Evolutionary conservation across 495 filamentous ascomycete species (phyloP), one percentile per base, ranked within the genome.

Genomic region (Trichoderma orchidacearum): DNA sequence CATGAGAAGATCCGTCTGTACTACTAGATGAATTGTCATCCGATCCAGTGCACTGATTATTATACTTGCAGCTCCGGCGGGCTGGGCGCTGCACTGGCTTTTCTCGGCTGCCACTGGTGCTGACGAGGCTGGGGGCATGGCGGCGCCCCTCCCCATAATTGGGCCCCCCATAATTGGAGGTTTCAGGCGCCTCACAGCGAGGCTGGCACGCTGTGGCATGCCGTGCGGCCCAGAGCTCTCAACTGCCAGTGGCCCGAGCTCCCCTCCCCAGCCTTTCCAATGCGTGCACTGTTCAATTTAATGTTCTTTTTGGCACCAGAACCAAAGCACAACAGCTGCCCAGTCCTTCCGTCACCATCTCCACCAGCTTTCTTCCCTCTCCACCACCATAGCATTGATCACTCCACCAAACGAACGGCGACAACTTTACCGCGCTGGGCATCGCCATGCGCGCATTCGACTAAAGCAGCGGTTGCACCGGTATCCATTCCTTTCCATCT

Each of bases 401-500:
- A 25, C 41, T 23, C 7, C 41, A 48, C 7, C 41, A 25, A 27
- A 8, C n/a, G n/a, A n/a, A n/a, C n/a, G n/a, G n/a, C n/a, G n/a
- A n/a, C n/a, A n/a, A n/a, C n/a, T n/a, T n/a, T n/a, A n/a, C n/a
- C n/a, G n/a, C n/a, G n/a, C 13, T 11, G 21, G 32, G 41, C 41
- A 48, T 48, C 41, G 41, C 41, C 41, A 48, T 48, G 41, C 41
- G 41, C 41, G 41, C 41, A 48, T 48, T 17, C 41, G 41, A 48
- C 21, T 48, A 48, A n/a, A n/a, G 41, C 21, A 48, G 27, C 41
- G 41, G 23, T n/a, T 4, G 41, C 41, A 15, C 41, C 41, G n/a
- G 51, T 23, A 18, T 30, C 13, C 28, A 32, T 25, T 32, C 28
- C 28, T 35, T n/a, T n/a, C n/a, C n/a, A n/a, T n/a, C n/a, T n/a